Conservation (phyloP, 768 basidiomycete species). For the Russula brevipes region DNA sequence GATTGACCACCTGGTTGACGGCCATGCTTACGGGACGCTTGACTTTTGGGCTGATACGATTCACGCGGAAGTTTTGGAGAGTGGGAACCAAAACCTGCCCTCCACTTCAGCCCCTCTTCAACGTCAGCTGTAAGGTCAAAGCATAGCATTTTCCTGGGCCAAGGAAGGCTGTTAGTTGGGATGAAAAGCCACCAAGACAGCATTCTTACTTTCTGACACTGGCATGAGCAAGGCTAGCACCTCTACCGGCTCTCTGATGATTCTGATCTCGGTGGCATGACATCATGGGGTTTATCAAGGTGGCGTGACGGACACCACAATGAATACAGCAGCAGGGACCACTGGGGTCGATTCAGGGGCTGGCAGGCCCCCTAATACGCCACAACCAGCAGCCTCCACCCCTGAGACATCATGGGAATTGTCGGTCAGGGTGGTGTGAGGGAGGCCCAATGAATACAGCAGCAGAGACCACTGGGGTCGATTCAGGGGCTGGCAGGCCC, state of each 20-base stretch:
- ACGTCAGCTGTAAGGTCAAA: constrained; percentile 81
- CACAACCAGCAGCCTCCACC: too few species aligned
- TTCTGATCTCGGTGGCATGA: constrained; percentile 66
- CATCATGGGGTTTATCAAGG: too few species aligned
- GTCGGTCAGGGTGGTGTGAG: too few species aligned
- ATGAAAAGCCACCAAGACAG: constrained; percentile 2
- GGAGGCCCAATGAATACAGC: too few species aligned
- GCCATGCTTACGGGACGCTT: constrained; percentile 26
- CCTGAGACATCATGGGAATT: too few species aligned
- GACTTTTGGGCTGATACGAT: constrained; percentile 34
- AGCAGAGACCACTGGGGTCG: too few species aligned
- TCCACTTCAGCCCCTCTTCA: constrained; percentile 70
- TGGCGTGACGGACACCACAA: too few species aligned
- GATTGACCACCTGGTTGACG: constrained; percentile 25
- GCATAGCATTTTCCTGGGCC: constrained; percentile 94
- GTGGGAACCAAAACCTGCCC: constrained; percentile 46
- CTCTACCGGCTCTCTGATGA: constrained; percentile 75
- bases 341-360: too few species aligned
- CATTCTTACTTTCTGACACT: constrained; percentile 65
- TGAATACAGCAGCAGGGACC: too few species aligned
- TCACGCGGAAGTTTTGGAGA: constrained; percentile 60
- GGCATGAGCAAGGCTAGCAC: constrained; percentile 67
- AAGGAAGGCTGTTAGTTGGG: constrained; percentile 32
- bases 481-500: too few species aligned
- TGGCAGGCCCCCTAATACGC: too few species aligned